phyloP scores from a whole-genome alignment of 2,329 filamentous ascomycete species.

The Tricladium varicosporioides region DNA sequence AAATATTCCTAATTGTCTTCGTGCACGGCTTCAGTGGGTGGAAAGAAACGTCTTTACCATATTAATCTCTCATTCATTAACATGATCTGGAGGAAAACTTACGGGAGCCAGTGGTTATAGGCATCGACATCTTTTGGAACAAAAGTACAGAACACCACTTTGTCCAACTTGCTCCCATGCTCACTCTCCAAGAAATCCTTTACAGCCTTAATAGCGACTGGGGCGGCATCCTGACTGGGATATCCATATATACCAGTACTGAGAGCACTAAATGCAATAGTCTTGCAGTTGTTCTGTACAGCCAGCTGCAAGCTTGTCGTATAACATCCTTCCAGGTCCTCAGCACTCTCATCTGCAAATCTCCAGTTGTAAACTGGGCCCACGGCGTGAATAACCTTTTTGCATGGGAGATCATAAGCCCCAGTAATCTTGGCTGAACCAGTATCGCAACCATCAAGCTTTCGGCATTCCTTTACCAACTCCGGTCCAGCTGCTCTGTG shows the following conservation, averaged over 20 bases:
- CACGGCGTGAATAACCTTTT: conserved; percentile 84
- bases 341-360: conserved; percentile 41
- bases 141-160: conserved; percentile 84
- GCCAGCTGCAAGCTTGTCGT: conserved; percentile 69
- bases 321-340: conserved; percentile 64
- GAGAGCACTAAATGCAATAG: conserved; percentile 78
- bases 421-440: conserved; percentile 81
- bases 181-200: conserved; percentile 51
- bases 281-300: conserved; percentile 61
- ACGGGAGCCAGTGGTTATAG: conserved; percentile 74
- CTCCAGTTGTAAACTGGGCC: conserved; percentile 69
- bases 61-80: conserved; percentile 4
- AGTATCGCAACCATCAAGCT: conserved; percentile 69
- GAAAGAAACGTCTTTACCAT: conserved; percentile 44
- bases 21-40: conserved; percentile 37
- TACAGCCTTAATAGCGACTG: conserved; percentile 63
- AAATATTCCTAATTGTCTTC: conserved; percentile 30
- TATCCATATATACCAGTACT: conserved; percentile 93
- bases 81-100: conserved; percentile 39
- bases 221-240: conserved; percentile 69
- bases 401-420: conserved; percentile 73
- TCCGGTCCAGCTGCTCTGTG: conserved; percentile 74
- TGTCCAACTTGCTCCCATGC: conserved; percentile 55
- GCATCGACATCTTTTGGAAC: conserved; percentile 71
- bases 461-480: conserved; percentile 69